Evolutionary conservation across 2,329 filamentous ascomycete species (phyloP), one percentile per base, ranked within the genome.

Genomic region (Apiospora kogelbergensis): DNA sequence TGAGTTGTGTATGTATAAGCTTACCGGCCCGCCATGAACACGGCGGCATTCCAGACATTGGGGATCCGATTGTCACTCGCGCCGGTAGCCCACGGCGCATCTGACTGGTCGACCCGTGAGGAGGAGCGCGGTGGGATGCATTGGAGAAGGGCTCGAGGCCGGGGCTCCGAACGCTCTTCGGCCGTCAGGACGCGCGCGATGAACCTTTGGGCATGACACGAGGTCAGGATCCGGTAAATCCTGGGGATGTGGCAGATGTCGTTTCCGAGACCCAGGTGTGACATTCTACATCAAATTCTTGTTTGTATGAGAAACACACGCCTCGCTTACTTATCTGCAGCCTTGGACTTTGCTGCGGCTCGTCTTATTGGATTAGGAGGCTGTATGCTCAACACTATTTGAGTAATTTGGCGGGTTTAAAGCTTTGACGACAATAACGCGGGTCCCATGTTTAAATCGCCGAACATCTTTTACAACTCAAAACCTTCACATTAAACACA

Each of bases 191-290:
- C 75, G 68, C 84, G 83, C 11, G 78, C 75, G 65, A 88, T 76
- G 73, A 89, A 88, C 40, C 81, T 81, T 6, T 71, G 67, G 1
- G 81, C 82, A 46, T 77, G 77, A 10, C 80, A 77, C 33, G 81
- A 77, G 22, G 76, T 78, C 67, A 95, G 79, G 66, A 94, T 83
- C 24, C 79, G 78, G 70, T 83, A 81, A 70, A 97, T 89, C 68
- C 94, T 89, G 0, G 85, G 80, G 69, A 94, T 86, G 69, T 86
- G 85, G 79, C 93, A 94, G 68, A 97, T 91, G 77, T 97, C 94
- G 64, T 89, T 95, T 69, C 94, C 94, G 67, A 97, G 82, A 65
- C 86, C 85, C 17, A 95, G 76, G 0, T 89, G 83, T n/a, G 89
- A 83, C 1, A 70, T 65, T 13, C 45, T 67, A n/a, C 71, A 17